Conservation (phyloP, 331 rosid species). For the Pyrus hybrid region DNA sequence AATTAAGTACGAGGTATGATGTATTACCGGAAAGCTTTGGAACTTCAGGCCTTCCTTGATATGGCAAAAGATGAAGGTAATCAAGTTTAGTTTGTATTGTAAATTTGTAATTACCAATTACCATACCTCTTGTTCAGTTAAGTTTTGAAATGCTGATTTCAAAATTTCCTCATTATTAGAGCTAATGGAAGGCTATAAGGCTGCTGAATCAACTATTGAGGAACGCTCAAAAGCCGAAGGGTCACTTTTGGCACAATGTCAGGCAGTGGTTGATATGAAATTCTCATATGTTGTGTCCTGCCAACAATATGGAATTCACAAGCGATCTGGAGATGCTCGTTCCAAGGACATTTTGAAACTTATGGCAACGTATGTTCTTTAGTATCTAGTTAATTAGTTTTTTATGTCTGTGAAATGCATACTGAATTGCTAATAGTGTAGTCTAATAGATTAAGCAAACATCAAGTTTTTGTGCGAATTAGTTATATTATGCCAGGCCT, state of each 20-base stretch:
- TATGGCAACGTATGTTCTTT: constrained; percentile 55
- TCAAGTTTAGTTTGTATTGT: constrained; percentile 4
- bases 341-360: constrained; percentile 89
- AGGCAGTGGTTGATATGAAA: constrained; percentile 81
- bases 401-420: neutral
- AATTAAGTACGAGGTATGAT: constrained; percentile 93
- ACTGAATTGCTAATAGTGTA: neutral
- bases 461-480: neutral
- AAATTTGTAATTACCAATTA: neutral
- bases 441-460: neutral
- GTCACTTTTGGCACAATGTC: constrained; percentile 73
- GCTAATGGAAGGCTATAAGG: constrained; percentile 84
- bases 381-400: neutral
- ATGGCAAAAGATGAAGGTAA: constrained; percentile 84
- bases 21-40: constrained; percentile 93
- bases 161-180: constrained; percentile 21
- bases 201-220: constrained; percentile 59
- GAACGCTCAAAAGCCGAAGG: constrained; percentile 41
- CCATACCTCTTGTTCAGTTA: constrained; percentile 1
- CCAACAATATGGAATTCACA: constrained; percentile 80
- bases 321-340: constrained; percentile 66
- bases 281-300: constrained; percentile 91
- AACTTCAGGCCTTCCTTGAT: constrained; percentile 96
- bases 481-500: neutral
- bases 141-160: constrained; percentile 14